These are phyloP conservation scores for Lepidium sativum DNA, from an alignment of 345 rosid genomes.

Conservation along the genomic window DNA sequence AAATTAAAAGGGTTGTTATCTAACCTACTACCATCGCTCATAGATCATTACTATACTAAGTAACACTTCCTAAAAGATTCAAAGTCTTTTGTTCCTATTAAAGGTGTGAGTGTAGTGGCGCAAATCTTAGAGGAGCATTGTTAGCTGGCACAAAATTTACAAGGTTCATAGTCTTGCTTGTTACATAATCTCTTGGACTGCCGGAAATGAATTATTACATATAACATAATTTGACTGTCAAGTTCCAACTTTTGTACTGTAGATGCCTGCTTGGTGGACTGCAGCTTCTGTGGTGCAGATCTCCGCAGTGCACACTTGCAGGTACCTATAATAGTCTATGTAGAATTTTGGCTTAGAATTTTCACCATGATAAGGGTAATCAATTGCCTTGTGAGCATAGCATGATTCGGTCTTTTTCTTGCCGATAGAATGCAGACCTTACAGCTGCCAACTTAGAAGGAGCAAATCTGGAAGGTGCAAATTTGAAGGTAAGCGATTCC, in stretches of 20 bases:
- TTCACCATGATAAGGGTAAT: neutral
- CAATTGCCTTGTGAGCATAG: neutral
- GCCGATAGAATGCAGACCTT: slow-evolving; percentile 67
- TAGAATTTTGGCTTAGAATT: neutral
- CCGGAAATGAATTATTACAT: neutral
- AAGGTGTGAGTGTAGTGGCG: slow-evolving; percentile 93
- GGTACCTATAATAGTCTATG: slow-evolving; percentile 33
- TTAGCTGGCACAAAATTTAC: slow-evolving; percentile 83
- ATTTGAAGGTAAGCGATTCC: slow-evolving; percentile 58
- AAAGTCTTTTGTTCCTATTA: slow-evolving; percentile 31
- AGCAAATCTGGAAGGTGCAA: slow-evolving; percentile 91
- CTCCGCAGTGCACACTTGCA: slow-evolving; percentile 87
- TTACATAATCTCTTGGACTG: neutral
- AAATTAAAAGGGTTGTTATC: neutral
- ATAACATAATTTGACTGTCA: neutral
- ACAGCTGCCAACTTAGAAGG: slow-evolving; percentile 94
- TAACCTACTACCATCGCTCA: neutral
- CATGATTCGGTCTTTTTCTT: neutral
- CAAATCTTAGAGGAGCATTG: slow-evolving; percentile 81
- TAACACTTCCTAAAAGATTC: neutral
- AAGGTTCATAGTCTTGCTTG: slow-evolving; percentile 40
- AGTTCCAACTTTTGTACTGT: slow-evolving; percentile 15
- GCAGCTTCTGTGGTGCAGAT: slow-evolving; percentile 89
- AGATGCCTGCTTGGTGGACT: slow-evolving; percentile 81
- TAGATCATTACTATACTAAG: neutral